Conservation (phyloP, 1,284 basidiomycete species). For the Ceratobasidium sp. region DNA sequence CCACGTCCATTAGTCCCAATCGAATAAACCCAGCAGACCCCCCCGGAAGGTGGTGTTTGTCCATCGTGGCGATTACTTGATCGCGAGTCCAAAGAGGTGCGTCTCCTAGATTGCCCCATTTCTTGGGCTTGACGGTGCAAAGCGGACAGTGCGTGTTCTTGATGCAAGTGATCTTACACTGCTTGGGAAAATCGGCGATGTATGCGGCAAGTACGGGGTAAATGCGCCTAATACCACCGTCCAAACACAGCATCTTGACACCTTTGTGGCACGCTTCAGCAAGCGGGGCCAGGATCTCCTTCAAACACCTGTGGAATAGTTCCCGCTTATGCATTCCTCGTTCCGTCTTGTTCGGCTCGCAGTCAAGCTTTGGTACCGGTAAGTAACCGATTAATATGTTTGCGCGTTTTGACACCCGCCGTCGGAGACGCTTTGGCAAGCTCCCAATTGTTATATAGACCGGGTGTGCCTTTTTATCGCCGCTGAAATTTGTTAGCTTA, state of each 20-base stretch:
- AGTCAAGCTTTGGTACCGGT: conserved; percentile 20
- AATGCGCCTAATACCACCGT: conserved; percentile 32
- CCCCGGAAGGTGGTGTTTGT: background rate
- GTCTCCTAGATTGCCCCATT: conserved; percentile 8
- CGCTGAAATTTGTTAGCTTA: conserved; percentile 28
- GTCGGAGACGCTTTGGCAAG: conserved; percentile 41
- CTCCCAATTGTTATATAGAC: conserved; percentile 47
- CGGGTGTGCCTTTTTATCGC: no score
- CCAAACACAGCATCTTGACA: conserved; percentile 28
- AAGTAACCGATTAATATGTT: conserved; percentile 43
- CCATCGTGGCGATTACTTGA: background rate
- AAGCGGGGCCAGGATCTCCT: conserved; percentile 36
- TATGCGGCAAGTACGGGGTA: conserved; percentile 37
- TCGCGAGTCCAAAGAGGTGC: conserved; percentile 3
- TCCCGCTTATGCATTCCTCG: background rate
- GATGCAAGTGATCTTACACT: conserved; percentile 36
- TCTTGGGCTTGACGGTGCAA: conserved; percentile 10
- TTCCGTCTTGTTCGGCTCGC: background rate
- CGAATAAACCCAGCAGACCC: background rate
- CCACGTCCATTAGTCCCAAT: conserved; percentile 6
- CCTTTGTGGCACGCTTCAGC: conserved; percentile 8
- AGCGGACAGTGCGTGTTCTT: conserved; percentile 29
- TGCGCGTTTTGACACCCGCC: conserved; percentile 12
- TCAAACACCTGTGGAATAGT: conserved; percentile 30
- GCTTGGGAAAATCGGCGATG: conserved; percentile 48